These are phyloP conservation scores for Cadophora gregata DNA, from an alignment of 2,329 filamentous ascomycete species.

Conservation along the genomic window DNA sequence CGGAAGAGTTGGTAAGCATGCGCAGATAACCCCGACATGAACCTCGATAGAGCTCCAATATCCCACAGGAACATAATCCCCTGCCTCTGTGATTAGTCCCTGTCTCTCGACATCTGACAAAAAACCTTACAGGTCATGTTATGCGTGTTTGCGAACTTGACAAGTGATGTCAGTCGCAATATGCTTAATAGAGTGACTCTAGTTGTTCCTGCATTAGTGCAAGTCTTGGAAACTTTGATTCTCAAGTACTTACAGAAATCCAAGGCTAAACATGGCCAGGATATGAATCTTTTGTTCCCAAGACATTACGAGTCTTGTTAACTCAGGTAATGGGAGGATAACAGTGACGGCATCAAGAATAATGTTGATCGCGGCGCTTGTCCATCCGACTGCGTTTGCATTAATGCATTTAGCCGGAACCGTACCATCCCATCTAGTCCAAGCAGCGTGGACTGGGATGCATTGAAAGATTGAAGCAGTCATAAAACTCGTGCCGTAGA, in stretches of 20 bases:
- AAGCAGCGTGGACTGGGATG: slow-evolving; percentile 57
- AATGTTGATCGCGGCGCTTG: slow-evolving; percentile 58
- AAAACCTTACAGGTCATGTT: slow-evolving; percentile 30
- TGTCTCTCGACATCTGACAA: not conserved
- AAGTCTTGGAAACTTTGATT: not conserved
- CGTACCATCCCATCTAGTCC: slow-evolving; percentile 57
- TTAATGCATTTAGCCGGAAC: slow-evolving; percentile 55
- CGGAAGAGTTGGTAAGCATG: slow-evolving; percentile 31
- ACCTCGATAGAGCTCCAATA: slow-evolving; percentile 38
- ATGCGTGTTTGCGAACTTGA: slow-evolving; percentile 32
- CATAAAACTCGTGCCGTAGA: slow-evolving; percentile 26
- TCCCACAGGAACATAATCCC: slow-evolving; percentile 30
- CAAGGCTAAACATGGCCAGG: slow-evolving; percentile 56
- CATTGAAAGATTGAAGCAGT: slow-evolving; percentile 49
- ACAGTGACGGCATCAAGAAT: slow-evolving; percentile 58
- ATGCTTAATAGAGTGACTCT: slow-evolving; percentile 35
- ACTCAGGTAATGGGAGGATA: slow-evolving; percentile 54
- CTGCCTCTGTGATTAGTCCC: slow-evolving; percentile 13
- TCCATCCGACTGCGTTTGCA: slow-evolving; percentile 56
- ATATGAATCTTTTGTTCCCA: slow-evolving; percentile 55
- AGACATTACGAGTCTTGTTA: slow-evolving; percentile 51
- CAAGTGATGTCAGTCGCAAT: slow-evolving; percentile 30
- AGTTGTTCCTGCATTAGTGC: not conserved
- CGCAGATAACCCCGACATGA: slow-evolving; percentile 34
- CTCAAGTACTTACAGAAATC: slow-evolving; percentile 45